Evolutionary conservation across 306 rosid genomes (phyloP), one percentile per base, ranked within the genome.

Genomic region (Prunus mira): DNA sequence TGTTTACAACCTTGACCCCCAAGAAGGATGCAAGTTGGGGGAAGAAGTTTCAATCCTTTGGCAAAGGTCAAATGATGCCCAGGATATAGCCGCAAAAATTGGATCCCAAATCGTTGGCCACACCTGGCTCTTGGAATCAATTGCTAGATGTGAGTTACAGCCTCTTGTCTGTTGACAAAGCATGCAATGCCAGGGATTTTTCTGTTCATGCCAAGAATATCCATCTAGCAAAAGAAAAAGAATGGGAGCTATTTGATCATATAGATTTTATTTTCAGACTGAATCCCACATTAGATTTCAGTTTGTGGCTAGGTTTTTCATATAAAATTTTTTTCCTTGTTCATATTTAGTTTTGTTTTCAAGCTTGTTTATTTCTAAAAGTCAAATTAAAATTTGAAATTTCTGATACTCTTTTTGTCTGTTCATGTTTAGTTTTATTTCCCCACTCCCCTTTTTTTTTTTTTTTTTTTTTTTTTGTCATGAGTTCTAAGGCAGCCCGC

Each of bases 71-170:
- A 92, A 73, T 8, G 97, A 91, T 66, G 98, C 97, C 32, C 88
- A 84, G 79, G 97, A 87, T 80, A 46, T 91, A 80, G 97, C 98
- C 65, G 76, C 79, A 3, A 67, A 61, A 56, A 80, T 88, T 20
- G 88, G 87, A 66, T 80, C 84, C 30, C 88, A 83, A 79, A 88
- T 90, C 14, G 78, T 91, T 65, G 97, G 92, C 68, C 96, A 92
- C 75, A 89, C 99, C 0, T 89, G 97, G 98, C 84, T 92, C 75
- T 77, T 96, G 83, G 97, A 96, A 76, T 96, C 99, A 32, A 87
- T 91, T 86, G 92, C 99, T 43, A 87, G 87, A 25, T 80, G 84
- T 64, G 81, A 87, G 72, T 81, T 96, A 88, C 91, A 88, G 85
- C 82, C 87, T 77, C 75, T 87, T 73, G 69, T 88, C 76, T 78